Percentiles rank a stretch among this genome's conserved stretches.
Conservation (phyloP, 495 filamentous ascomycete genomes). For the Podospora sp. region DNA sequence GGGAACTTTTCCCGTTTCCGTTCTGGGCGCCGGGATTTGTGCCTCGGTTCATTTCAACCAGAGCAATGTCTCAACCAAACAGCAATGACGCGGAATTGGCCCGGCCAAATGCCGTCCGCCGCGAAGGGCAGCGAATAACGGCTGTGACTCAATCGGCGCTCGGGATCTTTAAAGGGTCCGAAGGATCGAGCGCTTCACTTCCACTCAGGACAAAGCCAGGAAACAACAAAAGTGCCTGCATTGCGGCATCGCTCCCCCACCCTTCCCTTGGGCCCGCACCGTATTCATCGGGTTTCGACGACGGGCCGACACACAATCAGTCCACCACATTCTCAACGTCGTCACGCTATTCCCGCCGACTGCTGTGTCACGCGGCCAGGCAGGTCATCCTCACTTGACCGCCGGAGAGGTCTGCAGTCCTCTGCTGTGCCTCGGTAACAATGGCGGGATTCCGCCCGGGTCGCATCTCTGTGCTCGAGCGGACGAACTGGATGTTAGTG, state of each 20-base stretch:
- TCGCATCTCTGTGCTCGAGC: neutral
- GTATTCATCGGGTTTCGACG: neutral
- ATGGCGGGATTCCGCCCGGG: neutral
- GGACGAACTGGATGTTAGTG: neutral
- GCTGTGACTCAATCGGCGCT: neutral
- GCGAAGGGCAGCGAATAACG: neutral
- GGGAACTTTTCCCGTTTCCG: neutral
- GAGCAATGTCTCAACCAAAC: neutral
- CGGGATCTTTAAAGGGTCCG: neutral
- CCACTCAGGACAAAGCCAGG: neutral
- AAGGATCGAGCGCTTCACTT: neutral
- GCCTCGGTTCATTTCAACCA: neutral
- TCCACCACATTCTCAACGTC: neutral
- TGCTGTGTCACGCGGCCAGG: neutral
- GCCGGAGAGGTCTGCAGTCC: neutral
- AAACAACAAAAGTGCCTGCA: neutral
- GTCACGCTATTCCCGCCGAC: neutral
- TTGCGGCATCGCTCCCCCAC: neutral
- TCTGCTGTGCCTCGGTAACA: neutral
- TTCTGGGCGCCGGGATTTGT: neutral
- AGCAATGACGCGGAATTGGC: neutral
- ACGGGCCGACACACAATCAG: neutral
- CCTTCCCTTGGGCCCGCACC: neutral
- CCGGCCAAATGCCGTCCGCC: neutral
- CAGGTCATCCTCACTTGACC: neutral